Base-by-base conservation (phyloP, 371 early-diverging fungal genomes). In the Mucor circinelloides region DNA sequence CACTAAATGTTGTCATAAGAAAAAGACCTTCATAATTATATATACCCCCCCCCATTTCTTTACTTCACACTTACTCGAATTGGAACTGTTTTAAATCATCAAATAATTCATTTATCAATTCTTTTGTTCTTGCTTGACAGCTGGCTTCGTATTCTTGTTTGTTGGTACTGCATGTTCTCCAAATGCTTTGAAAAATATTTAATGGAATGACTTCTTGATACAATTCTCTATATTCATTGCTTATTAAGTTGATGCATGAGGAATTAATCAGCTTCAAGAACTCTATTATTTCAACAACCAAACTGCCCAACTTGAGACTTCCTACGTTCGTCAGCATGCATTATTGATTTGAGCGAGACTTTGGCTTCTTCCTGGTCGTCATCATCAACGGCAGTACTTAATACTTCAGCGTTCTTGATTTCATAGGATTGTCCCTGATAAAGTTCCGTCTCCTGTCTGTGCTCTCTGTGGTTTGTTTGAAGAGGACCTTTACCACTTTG, bases 211-310 rank as follows among this genome's bases (percentile, higher is more conserved):
- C 60, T 54, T 54, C 13, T 60, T 60, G 60, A 42, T 60, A 44
- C 27, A 60, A 28, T 17, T 48, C 48, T 30, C 6, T 61, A 61
- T 30, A 61, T 50, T 12, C 6, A 19, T 61, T 9, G 32, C 31
- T 61, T 5, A 61, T 7, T 48, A 61, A 46, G 32, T 48, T 61
- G 61, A 61, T 61, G 28, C 50, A 61, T 7, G 61, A 61, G 32
- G 34, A 61, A 61, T 48, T 30, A 19, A 31, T 5, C 32, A 61
- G 46, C 30, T 61, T 50, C 8, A 61, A 10, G 40, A 61, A 61
- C 21, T 61, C 61, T n/a, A n/a, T n/a, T 19, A 30, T 61, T 61
- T 48, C 50, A 61, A 61, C 31, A 32, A 50, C 34, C 7, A 50
- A 61, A 21, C 10, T 32, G 5, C 31, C 31, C 32, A 48, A 31